A percentile compares a stretch with the other conserved stretches of the same genome.
Evolutionary conservation across 345 rosid genomes (phyloP).

Genomic region (Capsella bursapastoris): DNA sequence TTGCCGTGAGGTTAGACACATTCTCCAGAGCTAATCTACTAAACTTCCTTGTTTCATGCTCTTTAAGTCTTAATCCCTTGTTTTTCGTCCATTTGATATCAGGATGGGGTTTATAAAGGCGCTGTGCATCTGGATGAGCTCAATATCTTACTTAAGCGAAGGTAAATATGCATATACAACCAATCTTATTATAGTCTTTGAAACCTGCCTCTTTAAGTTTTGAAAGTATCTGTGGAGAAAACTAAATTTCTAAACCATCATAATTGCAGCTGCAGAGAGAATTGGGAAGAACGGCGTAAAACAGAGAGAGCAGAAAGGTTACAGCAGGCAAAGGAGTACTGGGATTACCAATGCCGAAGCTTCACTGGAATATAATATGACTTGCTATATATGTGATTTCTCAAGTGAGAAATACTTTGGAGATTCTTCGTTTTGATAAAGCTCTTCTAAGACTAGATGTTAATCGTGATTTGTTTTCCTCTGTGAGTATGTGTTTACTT

Average conservation of each 20-base stretch:
- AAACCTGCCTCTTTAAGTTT: neutral
- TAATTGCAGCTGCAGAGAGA: constrained; percentile 62
- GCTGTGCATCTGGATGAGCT: constrained; percentile 88
- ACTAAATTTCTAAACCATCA: neutral
- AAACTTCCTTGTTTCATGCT: constrained; percentile 8
- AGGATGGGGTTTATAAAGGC: constrained; percentile 72
- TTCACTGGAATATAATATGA: constrained; percentile 62
- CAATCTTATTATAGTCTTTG: constrained; percentile 9
- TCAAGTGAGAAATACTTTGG: neutral
- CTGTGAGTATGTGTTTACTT: neutral
- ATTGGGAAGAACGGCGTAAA: constrained; percentile 74
- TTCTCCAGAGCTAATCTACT: constrained; percentile 12
- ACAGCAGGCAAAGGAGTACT: constrained; percentile 73
- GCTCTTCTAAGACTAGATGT: neutral
- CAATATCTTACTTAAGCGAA: constrained; percentile 61
- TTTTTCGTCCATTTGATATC: neutral
- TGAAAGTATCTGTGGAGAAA: neutral
- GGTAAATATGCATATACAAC: constrained; percentile 48
- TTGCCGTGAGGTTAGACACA: constrained; percentile 73
- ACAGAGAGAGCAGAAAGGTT: constrained; percentile 76
- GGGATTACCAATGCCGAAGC: constrained; percentile 79
- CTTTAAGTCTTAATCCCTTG: neutral
- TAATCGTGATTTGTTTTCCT: neutral
- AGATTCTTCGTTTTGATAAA: neutral
- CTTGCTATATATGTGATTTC: constrained; percentile 12